Conservation (phyloP, 176 grass and related monocot genomes). For the Dendrocalamus sinicus region DNA sequence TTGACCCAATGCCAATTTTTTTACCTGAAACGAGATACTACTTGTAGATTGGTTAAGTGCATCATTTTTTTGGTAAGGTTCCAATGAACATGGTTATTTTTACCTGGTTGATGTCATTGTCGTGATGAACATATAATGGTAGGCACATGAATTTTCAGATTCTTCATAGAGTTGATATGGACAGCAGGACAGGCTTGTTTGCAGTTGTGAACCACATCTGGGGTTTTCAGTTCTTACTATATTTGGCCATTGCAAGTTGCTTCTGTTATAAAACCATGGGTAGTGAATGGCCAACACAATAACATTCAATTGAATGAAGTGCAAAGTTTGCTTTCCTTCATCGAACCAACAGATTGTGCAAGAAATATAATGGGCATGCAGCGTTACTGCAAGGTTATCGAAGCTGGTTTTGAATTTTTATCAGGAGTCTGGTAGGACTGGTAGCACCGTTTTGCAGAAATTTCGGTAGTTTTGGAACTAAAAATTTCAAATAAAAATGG, state of each 20-base stretch:
- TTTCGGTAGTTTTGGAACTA: no score
- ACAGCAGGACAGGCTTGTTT: background rate
- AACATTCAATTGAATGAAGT: background rate
- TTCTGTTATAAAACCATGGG: background rate
- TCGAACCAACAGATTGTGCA: background rate
- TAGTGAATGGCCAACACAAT: background rate
- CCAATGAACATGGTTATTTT: background rate
- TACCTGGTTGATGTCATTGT: slow-evolving; percentile 11
- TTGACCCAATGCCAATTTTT: background rate
- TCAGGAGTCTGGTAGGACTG: no score
- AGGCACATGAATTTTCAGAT: background rate
- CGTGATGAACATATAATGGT: background rate
- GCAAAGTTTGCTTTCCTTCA: background rate
- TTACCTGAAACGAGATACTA: background rate
- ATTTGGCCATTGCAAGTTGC: background rate
- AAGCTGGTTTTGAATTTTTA: no score
- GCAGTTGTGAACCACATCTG: background rate
- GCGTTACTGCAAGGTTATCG: no score
- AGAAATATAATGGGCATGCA: background rate
- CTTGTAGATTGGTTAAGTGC: background rate
- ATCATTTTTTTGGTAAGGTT: background rate
- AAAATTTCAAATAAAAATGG: no score
- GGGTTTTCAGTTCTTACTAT: background rate
- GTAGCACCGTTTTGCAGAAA: no score
- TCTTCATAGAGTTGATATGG: background rate